Percentiles rank a stretch among this genome's conserved stretches.
phyloP scores from a whole-genome alignment of 768 basidiomycete species.

The Amanita polypyramis region DNA sequence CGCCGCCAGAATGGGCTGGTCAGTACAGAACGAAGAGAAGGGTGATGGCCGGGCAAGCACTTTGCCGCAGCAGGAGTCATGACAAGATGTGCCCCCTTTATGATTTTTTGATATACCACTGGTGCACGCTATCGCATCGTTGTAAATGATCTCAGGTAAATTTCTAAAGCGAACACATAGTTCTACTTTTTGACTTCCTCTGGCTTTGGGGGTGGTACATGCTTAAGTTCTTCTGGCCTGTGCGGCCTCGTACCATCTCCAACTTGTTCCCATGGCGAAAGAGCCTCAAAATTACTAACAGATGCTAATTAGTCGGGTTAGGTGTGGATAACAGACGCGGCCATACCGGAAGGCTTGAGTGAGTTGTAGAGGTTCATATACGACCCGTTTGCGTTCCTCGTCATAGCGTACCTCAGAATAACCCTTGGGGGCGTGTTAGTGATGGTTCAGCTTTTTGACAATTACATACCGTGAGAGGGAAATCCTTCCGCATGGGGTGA shows the following conservation, averaged over 20 bases:
- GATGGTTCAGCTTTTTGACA: background rate
- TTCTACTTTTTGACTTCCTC: slow-evolving; percentile 74
- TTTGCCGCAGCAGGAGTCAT: slow-evolving; percentile 16
- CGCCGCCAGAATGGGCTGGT: slow-evolving; percentile 75
- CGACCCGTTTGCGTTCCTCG: slow-evolving; percentile 93
- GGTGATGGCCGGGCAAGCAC: slow-evolving; percentile 11
- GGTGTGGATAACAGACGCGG: background rate
- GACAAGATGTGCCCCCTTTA: slow-evolving; percentile 20
- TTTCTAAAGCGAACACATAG: background rate
- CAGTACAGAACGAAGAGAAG: slow-evolving; percentile 15
- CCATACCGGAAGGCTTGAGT: slow-evolving; percentile 94
- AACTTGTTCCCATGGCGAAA: slow-evolving; percentile 93
- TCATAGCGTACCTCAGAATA: slow-evolving; percentile 98
- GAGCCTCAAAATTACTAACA: slow-evolving; percentile 82
- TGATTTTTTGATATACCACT: slow-evolving; percentile 7
- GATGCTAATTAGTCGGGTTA: slow-evolving; percentile 5
- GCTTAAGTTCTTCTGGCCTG: slow-evolving; percentile 66
- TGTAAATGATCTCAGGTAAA: slow-evolving; percentile 1
- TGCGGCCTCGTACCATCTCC: slow-evolving; percentile 47
- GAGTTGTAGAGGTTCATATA: slow-evolving; percentile 94
- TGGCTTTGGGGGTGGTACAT: slow-evolving; percentile 62
- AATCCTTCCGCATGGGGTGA: slow-evolving; percentile 95
- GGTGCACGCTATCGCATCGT: slow-evolving; percentile 5
- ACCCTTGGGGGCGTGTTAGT: slow-evolving; percentile 43
- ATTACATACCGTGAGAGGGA: slow-evolving; percentile 79